Evolutionary conservation across 83 land plant genomes (phyloP), one percentile per base, ranked within the genome.

Genomic region (Larix sibirica): DNA sequence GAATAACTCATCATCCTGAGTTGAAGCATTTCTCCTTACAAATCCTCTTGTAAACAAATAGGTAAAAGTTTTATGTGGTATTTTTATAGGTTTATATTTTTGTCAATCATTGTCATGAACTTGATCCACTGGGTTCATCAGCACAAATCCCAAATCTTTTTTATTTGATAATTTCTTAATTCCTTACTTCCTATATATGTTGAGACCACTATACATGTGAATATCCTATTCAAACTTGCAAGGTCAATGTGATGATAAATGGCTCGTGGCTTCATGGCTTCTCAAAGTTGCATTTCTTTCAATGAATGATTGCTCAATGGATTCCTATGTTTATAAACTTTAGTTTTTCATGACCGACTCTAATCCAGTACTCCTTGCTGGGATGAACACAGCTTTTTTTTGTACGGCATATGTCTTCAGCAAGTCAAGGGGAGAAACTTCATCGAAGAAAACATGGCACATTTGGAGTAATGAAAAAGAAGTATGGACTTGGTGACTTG

Each of bases 331-430:
- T 54, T 54, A n/a, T 54, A 24, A 76, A 50, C 79, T 42, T 54
- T 18, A 20, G 79, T 76, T 76, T 3, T 75, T 50, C 24, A n/a
- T 26, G 60, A 28, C 8, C 16, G 5, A 12, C 24, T 47, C 60
- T 23, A 75, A 75, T 44, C 50, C 56, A 23, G 20, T 54, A n/a
- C 26, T 75, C 16, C 60, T 75, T 24, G 79, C 17, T 75, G 59
- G 17, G 61, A 50, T 75, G 60, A 20, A 75, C n/a, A 36, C 79
- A 75, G 79, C 79, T 75, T 75, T 75, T 28, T 75, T 75, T 75
- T 54, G 28, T 14, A 76, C 50, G 79, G 31, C 79, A 76, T 54
- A 10, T 50, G 50, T 76, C 79, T 21, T 1, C 28, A 3, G 60
- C 31, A 12, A 50, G n/a, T 16, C 60, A 54, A 50, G 61, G 79